A percentile compares a stretch with the other conserved stretches of the same genome.
Conservation (phyloP, 2,329 filamentous ascomycete species). For the Apiospora marii region DNA sequence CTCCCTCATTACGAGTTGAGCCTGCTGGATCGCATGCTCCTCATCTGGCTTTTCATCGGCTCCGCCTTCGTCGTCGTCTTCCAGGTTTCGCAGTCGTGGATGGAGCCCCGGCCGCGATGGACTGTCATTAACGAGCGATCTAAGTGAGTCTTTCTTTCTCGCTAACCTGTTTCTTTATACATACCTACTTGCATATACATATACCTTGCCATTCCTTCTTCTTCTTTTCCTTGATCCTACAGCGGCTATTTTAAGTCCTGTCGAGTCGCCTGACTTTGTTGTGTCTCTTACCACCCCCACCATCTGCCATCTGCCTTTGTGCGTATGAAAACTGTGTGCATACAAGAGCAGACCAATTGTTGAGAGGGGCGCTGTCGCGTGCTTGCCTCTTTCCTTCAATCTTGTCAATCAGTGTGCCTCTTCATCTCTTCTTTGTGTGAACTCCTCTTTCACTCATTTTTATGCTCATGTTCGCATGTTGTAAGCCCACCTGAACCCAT, state of each 20-base stretch:
- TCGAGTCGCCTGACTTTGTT: conserved; percentile 4
- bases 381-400: not conserved
- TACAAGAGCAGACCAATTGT: not conserved
- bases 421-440: conserved; percentile 1
- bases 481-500: conserved; percentile 9
- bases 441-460: not conserved
- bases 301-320: conserved; percentile 6
- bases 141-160: conserved; percentile 29
- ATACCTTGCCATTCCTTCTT: not conserved
- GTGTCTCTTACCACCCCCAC: conserved; percentile 2
- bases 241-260: conserved; percentile 10
- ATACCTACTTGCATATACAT: not conserved
- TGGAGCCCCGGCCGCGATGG: conserved; percentile 31
- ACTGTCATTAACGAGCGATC: conserved; percentile 27
- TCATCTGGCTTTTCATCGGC: conserved; percentile 34
- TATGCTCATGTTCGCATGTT: conserved; percentile 11
- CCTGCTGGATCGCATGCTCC: conserved; percentile 32
- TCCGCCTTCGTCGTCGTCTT: conserved; percentile 32
- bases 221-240: not conserved
- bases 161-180: not conserved
- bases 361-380: not conserved
- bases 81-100: conserved; percentile 31
- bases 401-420: not conserved
- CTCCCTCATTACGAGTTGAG: conserved; percentile 31
- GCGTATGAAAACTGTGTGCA: not conserved